These are phyloP conservation scores for Leishmania lainsoni DNA, from an alignment of 208 protist species.

Conservation along the genomic window DNA sequence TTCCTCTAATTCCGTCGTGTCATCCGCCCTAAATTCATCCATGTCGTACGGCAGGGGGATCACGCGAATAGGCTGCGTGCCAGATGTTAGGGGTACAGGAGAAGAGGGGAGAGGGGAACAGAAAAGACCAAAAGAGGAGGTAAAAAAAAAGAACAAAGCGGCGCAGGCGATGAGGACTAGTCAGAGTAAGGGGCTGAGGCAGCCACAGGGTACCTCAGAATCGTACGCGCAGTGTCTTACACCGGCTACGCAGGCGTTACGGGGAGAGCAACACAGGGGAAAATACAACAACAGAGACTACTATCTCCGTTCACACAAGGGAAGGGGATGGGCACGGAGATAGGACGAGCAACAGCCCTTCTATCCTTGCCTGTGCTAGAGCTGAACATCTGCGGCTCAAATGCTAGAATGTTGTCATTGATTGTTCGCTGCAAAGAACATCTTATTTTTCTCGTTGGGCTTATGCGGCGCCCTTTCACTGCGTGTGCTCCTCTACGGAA, in stretches of 20 bases:
- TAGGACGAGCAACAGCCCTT: background rate
- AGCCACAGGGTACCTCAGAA: background rate
- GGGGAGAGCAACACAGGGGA: background rate
- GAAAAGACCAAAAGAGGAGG: background rate
- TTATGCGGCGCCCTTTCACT: background rate
- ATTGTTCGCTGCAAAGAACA: background rate
- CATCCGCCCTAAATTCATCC: conserved; percentile 27
- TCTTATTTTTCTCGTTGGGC: background rate
- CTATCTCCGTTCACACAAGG: background rate
- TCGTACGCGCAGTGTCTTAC: background rate
- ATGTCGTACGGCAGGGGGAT: background rate
- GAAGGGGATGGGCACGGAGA: background rate
- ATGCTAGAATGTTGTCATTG: background rate
- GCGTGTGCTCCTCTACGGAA: background rate
- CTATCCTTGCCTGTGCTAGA: background rate
- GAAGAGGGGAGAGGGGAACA: background rate
- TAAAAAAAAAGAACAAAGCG: background rate
- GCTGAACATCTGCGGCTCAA: background rate
- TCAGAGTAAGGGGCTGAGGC: background rate
- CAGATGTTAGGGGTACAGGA: background rate
- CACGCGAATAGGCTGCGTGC: background rate
- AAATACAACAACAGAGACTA: background rate
- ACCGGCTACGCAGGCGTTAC: background rate
- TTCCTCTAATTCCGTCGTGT: conserved; percentile 34
- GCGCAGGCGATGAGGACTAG: background rate